Evolutionary conservation across 148 eudicot genomes (phyloP), one percentile per base, ranked within the genome.

Genomic region (Spergularia marina): DNA sequence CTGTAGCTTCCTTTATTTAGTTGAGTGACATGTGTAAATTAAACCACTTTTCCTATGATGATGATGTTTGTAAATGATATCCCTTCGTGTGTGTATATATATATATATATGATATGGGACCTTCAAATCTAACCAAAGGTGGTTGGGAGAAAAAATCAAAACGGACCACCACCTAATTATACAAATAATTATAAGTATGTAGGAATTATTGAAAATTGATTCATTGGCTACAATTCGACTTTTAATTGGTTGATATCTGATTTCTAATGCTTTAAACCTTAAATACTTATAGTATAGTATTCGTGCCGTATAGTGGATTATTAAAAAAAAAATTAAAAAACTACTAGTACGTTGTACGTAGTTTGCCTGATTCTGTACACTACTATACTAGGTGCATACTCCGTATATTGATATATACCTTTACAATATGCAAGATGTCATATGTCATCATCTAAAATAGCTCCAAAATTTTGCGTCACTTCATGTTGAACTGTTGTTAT

Each of bases 191-290:
- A 16, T 68, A n/a, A n/a, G 16, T 15, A 47, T 21, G 12, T 20
- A 23, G 21, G 18, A 20, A 53, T 70, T 11, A 8, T 5, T 6
- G 41, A 15, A 70, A 53, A 71, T 15, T 0, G 40, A 47, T 18
- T 55, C 49, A 25, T 41, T 57, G 18, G 68, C 30, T 59, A 75
- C 23, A 4, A 7, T 25, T 52, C 12, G 13, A 16, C 20, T 65
- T 18, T 57, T 75, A 23, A 71, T 80, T 62, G 75, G 62, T 56
- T 71, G 23, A 68, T 44, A 44, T 44, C 49, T 44, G 49, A 44
- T 44, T 9, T 44, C 49, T 44, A 6, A 44, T 49, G 23, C 71
- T 40, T n/a, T 13, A 51, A 49, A 20, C 15, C 7, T 68, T 21
- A 5, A 49, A 0, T 12, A 0, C 17, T 39, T n/a, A 30, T 25